Evolutionary conservation across 257 asterid species (phyloP).

Genomic region (Capsicum pubescens): DNA sequence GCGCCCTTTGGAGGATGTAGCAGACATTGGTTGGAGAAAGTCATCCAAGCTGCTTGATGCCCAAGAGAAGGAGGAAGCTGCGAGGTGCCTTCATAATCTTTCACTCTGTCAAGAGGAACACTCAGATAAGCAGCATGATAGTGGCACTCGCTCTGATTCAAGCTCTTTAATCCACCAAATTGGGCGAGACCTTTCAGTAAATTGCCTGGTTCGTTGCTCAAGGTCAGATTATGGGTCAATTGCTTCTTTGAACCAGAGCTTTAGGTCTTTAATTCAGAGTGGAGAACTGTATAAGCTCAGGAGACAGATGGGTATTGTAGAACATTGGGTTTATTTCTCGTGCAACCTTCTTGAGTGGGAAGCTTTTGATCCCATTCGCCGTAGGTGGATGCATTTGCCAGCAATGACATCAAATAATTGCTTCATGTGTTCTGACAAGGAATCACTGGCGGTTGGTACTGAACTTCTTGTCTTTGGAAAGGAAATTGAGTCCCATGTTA

Average conservation of each 20-base stretch:
- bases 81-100: constrained; percentile 47
- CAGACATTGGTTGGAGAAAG: constrained; percentile 41
- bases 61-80: constrained; percentile 27
- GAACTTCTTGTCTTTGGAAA: constrained; percentile 54
- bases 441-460: constrained; percentile 52
- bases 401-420: constrained; percentile 40
- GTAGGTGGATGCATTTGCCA: constrained; percentile 49
- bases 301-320: constrained; percentile 39
- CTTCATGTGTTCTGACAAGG: constrained; percentile 49
- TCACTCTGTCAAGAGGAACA: constrained; percentile 31
- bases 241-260: constrained; percentile 41
- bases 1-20: constrained; percentile 55
- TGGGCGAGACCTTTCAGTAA: constrained; percentile 46
- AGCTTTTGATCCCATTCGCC: constrained; percentile 48
- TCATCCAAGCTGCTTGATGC: constrained; percentile 39
- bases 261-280: constrained; percentile 44
- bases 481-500: constrained; percentile 38
- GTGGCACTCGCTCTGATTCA: constrained; percentile 32
- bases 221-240: constrained; percentile 42
- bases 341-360: constrained; percentile 48
- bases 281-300: constrained; percentile 47
- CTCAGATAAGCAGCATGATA: constrained; percentile 25
- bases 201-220: constrained; percentile 41
- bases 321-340: constrained; percentile 53
- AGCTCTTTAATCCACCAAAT: constrained; percentile 42